A percentile compares a stretch with the other conserved stretches of the same genome.
Conservation (phyloP, 306 rosid genomes). For the Gastrolobium villosum region DNA sequence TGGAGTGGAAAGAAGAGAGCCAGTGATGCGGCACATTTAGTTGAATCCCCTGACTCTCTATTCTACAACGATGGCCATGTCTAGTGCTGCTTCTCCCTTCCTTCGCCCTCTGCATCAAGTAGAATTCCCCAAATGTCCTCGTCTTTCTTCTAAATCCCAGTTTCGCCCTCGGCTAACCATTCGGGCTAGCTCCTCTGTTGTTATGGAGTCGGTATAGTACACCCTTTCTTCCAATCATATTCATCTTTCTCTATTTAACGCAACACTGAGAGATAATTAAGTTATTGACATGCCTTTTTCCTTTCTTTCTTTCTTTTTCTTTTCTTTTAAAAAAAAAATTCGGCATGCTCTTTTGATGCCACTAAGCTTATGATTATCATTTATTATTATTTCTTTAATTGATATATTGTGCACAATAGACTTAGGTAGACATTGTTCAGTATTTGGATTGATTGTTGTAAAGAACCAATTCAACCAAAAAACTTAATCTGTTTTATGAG, state of each 20-base stretch:
- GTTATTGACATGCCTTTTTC: too few species aligned
- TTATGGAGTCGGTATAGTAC: slow-evolving; percentile 55
- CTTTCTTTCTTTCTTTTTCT: too few species aligned
- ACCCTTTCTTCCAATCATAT: background rate
- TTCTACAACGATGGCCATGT: slow-evolving; percentile 32
- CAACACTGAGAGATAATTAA: too few species aligned
- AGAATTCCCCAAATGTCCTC: slow-evolving; percentile 54
- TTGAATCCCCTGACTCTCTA: background rate
- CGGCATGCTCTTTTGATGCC: background rate
- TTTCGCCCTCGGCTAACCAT: slow-evolving; percentile 49
- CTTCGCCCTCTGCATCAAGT: slow-evolving; percentile 52
- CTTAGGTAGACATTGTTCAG: too few species aligned
- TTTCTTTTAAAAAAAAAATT: too few species aligned
- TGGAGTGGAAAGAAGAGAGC: background rate
- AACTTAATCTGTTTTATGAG: too few species aligned
- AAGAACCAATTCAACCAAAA: too few species aligned
- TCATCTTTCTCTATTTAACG: background rate
- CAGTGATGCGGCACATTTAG: background rate
- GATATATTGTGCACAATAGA: too few species aligned
- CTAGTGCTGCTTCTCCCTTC: slow-evolving; percentile 47
- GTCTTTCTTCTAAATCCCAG: slow-evolving; percentile 46
- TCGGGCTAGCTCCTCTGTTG: slow-evolving; percentile 60
- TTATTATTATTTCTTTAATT: background rate
- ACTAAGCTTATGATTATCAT: background rate
- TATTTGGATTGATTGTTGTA: too few species aligned